Conservation (phyloP, 2,329 filamentous ascomycete species). For the Talaromyces pinophilus region DNA sequence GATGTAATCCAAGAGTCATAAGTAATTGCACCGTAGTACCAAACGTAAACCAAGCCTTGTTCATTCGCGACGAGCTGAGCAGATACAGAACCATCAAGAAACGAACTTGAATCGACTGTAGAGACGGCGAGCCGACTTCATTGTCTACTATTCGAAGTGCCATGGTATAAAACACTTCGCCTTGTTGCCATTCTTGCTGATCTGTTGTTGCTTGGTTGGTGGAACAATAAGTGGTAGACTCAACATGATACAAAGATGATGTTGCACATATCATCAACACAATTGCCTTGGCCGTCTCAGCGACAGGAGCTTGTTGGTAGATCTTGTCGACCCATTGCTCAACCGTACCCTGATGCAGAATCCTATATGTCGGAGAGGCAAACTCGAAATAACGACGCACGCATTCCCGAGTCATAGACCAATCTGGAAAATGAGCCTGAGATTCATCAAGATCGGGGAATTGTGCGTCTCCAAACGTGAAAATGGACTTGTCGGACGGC, state of each 20-base stretch:
- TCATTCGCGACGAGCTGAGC: slow-evolving; percentile 40
- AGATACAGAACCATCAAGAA: slow-evolving; percentile 36
- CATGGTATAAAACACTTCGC: background rate
- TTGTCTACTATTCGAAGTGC: background rate
- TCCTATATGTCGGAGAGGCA: background rate
- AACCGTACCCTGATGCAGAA: background rate
- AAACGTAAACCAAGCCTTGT: slow-evolving; percentile 42
- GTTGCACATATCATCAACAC: background rate
- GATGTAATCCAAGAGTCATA: slow-evolving; percentile 41
- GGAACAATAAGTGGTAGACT: background rate
- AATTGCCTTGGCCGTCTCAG: background rate
- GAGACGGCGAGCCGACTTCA: background rate
- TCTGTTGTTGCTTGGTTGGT: background rate
- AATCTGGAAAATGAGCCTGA: background rate
- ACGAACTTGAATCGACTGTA: slow-evolving; percentile 29
- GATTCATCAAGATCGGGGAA: background rate
- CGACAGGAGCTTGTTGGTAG: background rate
- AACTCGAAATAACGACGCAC: background rate
- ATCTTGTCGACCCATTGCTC: background rate
- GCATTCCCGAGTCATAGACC: background rate
- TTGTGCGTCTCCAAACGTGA: background rate
- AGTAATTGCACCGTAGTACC: slow-evolving; percentile 41
- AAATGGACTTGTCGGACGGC: background rate
- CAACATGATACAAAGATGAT: background rate
- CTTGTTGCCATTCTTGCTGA: background rate